Evolutionary conservation across 805 yeast genomes (phyloP).

Genomic region (Kockiozyma suomiensis): DNA sequence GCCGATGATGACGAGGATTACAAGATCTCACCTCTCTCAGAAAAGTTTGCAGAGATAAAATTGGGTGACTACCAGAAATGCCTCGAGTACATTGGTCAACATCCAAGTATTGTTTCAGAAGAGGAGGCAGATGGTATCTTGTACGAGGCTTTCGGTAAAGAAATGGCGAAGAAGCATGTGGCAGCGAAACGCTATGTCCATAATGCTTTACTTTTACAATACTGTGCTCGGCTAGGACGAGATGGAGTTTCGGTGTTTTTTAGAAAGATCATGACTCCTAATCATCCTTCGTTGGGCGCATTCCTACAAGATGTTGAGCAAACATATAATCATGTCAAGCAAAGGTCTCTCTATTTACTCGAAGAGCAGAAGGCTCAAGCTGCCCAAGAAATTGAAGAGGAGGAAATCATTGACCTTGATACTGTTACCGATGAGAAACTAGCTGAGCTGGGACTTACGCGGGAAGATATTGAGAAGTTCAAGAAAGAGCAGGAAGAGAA

Average conservation of each 20-base stretch:
- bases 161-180: slow-evolving; percentile 60
- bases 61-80: slow-evolving; percentile 52
- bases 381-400: slow-evolving; percentile 40
- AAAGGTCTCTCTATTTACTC: slow-evolving; percentile 69
- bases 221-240: slow-evolving; percentile 52
- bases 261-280: slow-evolving; percentile 55
- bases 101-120: slow-evolving; percentile 72
- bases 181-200: slow-evolving; percentile 69
- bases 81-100: slow-evolving; percentile 53
- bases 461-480: slow-evolving; percentile 26
- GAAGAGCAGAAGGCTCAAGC: slow-evolving; percentile 51
- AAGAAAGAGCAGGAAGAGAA: slow-evolving; percentile 26
- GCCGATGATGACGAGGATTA: slow-evolving; percentile 34
- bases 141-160: slow-evolving; percentile 88
- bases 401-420: slow-evolving; percentile 45
- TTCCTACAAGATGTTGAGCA: slow-evolving; percentile 72
- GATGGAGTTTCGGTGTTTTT: slow-evolving; percentile 68
- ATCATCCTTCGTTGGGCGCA: slow-evolving; percentile 67
- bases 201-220: slow-evolving; percentile 79
- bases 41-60: slow-evolving; percentile 62
- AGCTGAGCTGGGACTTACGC: slow-evolving; percentile 24
- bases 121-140: slow-evolving; percentile 88
- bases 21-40: slow-evolving; percentile 62
- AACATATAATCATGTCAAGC: slow-evolving; percentile 73
- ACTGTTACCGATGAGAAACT: slow-evolving; percentile 23